Base-by-base conservation (phyloP, 768 basidiomycete species). In the Tephrocybe rancida region DNA sequence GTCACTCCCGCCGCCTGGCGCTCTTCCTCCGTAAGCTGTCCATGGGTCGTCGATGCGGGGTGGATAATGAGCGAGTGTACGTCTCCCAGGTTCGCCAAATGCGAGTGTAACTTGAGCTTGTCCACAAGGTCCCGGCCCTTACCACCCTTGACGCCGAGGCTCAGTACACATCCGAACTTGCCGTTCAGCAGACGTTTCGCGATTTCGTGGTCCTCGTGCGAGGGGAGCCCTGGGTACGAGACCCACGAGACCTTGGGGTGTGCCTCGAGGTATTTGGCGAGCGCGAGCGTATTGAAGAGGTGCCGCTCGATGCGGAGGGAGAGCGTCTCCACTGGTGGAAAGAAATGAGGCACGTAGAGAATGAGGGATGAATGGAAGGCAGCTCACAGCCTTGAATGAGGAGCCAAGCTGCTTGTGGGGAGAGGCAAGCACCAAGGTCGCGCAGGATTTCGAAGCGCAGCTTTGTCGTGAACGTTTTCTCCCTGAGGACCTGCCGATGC, bases 211-310 rank as follows among this genome's bases (percentile, higher is more conserved):
- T 77, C 80, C 0, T 71, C 55, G 65, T 88, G 87, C 7, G 54
- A 66, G 32, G 61, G 55, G 1, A 86, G 74, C 0, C 87, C 87
- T 26, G 80, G 72, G 60, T 87, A 89, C 0, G 78, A 79, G 1
- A 87, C 85, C 85, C 83, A 88, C 0, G 76, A 67, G 21, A 88
- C 75, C 41, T 78, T 75, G 6, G 78, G 75, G 61, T 88, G 80
- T 38, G 72, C 58, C 57, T 80, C 71, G 25, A 88, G 76, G 72
- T 74, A 84, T 30, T 59, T 64, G 35, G n/a, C 68, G 55, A 47
- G 38, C n/a, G 48, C 72, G 3, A 86, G 68, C 0, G 85, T 76
- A 54, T 87, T 87, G 18, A 77, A 71, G 27, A 67, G 76, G 57
- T 87, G 86, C 37, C 86, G 70, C 67, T 86, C 74, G 22, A 76